Percentiles rank a stretch among this genome's conserved stretches.
These are phyloP conservation scores for Pichia sp. DNA, from an alignment of 1,139 yeast genomes.

Conservation along the genomic window DNA sequence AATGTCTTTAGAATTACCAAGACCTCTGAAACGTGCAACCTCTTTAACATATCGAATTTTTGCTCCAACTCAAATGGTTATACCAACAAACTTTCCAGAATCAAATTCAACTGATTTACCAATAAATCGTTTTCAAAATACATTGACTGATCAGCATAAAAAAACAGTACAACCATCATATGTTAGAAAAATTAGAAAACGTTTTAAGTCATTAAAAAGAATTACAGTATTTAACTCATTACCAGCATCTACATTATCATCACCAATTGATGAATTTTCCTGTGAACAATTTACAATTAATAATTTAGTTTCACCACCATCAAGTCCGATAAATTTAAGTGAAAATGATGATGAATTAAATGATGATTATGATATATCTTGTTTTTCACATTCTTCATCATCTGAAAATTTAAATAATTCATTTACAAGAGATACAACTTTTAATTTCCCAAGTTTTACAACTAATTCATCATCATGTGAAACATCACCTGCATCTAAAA, in stretches of 20 bases:
- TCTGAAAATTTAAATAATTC: too few species aligned
- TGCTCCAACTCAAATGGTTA: slow-evolving; percentile 18
- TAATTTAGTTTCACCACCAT: slow-evolving; percentile 5
- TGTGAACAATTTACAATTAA: not conserved
- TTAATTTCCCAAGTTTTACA: slow-evolving; percentile 1
- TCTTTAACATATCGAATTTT: slow-evolving; percentile 23
- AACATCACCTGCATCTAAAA: slow-evolving; percentile 12
- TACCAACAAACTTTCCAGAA: slow-evolving; percentile 3
- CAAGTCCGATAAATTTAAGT: slow-evolving; percentile 5
- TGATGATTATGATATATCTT: slow-evolving; percentile 8
- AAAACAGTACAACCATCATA: too few species aligned
- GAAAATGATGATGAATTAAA: slow-evolving; percentile 4
- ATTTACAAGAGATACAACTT: slow-evolving; percentile 8
- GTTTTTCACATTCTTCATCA: slow-evolving; percentile 10
- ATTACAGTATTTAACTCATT: not conserved
- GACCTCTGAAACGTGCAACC: slow-evolving; percentile 27
- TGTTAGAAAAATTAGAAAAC: too few species aligned
- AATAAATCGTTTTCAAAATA: slow-evolving; percentile 11
- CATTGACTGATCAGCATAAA: slow-evolving; percentile 9
- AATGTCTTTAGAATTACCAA: slow-evolving; percentile 16
- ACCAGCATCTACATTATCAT: not conserved
- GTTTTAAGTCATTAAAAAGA: not conserved
- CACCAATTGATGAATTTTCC: slow-evolving; percentile 1
- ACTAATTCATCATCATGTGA: slow-evolving; percentile 7
- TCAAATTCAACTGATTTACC: not conserved